Evolutionary conservation across 139 green algal genomes (phyloP).

Genomic region (Protoeuglena noctilucae): DNA sequence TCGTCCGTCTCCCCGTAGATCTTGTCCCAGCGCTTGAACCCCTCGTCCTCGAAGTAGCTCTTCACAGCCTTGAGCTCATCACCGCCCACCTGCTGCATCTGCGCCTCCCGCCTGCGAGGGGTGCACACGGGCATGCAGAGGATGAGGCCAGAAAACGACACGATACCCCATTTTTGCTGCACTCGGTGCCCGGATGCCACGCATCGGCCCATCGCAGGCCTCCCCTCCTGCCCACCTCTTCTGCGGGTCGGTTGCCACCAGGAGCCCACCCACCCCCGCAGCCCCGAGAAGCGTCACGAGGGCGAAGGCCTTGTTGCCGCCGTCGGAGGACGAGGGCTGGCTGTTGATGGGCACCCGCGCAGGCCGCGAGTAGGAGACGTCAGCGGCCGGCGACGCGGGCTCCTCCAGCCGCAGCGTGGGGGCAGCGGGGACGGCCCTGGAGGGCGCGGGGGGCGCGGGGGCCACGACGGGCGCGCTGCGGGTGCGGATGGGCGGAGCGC

Average conservation of each 20-base stretch:
- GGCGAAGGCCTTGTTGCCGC: conserved; percentile 21
- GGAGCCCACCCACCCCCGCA: conserved; percentile 39
- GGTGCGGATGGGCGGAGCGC: too few relatives aligned
- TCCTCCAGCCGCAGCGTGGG: too few relatives aligned
- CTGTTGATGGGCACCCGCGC: too few relatives aligned
- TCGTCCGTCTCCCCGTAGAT: conserved; percentile 98
- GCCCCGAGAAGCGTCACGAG: conserved; percentile 46
- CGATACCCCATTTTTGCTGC: background rate
- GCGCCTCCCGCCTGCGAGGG: conserved; percentile 39
- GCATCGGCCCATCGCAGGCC: background rate
- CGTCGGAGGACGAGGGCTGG: too few relatives aligned
- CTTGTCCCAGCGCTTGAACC: conserved; percentile 90
- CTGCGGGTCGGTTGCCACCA: conserved; percentile 62
- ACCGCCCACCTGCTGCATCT: conserved; percentile 62
- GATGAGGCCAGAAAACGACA: background rate
- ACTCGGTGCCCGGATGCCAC: background rate
- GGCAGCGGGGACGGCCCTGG: too few relatives aligned
- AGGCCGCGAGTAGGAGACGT: too few relatives aligned
- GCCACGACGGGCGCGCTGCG: too few relatives aligned
- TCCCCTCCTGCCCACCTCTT: conserved; percentile 27
- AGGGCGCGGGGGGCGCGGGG: too few relatives aligned
- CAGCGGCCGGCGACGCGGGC: too few relatives aligned
- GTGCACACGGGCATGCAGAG: background rate
- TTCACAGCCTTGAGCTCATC: conserved; percentile 83
- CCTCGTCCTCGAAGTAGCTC: conserved; percentile 89